phyloP scores from a whole-genome alignment of 768 basidiomycete genomes.

The Leucocoprinus birnbaumii region DNA sequence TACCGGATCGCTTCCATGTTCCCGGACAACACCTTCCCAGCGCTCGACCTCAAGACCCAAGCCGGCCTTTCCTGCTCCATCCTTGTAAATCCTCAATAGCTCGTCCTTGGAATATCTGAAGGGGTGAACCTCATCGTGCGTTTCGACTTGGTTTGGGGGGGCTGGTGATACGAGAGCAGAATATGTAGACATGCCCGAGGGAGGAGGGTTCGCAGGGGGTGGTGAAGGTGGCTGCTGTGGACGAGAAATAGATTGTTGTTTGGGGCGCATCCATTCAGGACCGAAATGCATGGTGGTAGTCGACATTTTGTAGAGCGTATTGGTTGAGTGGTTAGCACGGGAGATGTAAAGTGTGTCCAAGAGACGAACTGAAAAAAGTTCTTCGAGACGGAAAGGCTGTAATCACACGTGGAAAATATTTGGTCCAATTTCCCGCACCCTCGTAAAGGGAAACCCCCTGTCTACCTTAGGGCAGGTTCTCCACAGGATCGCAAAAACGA shows the following conservation, averaged over 20 bases:
- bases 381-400: constrained; percentile 17
- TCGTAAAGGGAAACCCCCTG: constrained; percentile 8
- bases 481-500: too few relatives aligned
- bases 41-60: constrained; percentile 84
- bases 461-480: background rate
- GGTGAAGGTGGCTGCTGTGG: constrained; percentile 58
- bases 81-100: constrained; percentile 78
- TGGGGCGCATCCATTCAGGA: constrained; percentile 90
- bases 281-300: constrained; percentile 84
- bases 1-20: constrained; percentile 68
- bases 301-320: constrained; percentile 35
- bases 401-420: constrained; percentile 43
- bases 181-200: constrained; percentile 60
- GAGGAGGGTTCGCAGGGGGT: constrained; percentile 41
- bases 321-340: constrained; percentile 17
- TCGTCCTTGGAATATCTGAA: constrained; percentile 88
- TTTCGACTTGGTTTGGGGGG: constrained; percentile 46
- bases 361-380: constrained; percentile 17
- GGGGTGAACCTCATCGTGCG: constrained; percentile 66
- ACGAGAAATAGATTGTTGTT: constrained; percentile 55
- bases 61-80: constrained; percentile 69
- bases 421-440: constrained; percentile 15
- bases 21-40: constrained; percentile 87
- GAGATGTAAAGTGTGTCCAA: constrained; percentile 16
- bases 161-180: constrained; percentile 65